A percentile compares a stretch with the other conserved stretches of the same genome.
phyloP scores from a whole-genome alignment of 2,329 filamentous ascomycete genomes.

The Rosellinia necatrix region DNA sequence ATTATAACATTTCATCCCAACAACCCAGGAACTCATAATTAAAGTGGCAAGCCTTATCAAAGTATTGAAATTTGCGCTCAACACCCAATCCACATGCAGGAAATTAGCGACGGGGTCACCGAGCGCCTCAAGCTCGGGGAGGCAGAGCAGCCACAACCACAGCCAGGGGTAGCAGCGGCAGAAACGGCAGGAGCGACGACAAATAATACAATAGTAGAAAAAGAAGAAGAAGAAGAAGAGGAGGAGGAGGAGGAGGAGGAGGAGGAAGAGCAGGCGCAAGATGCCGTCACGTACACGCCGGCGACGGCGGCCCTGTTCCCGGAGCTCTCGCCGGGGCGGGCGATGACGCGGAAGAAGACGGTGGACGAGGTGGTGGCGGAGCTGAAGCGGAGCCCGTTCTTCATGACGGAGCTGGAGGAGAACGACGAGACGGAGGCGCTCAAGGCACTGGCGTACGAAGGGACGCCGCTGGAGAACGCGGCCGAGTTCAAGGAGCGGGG shows the following conservation, averaged over 20 bases:
- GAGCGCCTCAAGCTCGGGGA: slow-evolving; percentile 46
- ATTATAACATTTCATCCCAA: background rate
- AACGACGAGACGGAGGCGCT: slow-evolving; percentile 86
- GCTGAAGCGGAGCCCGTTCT: slow-evolving; percentile 73
- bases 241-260: background rate
- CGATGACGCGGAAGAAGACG: slow-evolving; percentile 50
- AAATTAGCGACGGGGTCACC: slow-evolving; percentile 46
- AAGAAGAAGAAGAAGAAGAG: background rate
- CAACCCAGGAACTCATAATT: background rate
- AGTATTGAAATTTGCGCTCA: background rate
- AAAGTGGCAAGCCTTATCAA: too few relatives aligned
- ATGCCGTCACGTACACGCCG: background rate
- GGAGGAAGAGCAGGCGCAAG: slow-evolving; percentile 1
- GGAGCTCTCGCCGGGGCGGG: slow-evolving; percentile 52
- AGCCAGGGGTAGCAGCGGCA: background rate
- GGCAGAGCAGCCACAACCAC: slow-evolving; percentile 31
- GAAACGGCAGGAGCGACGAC: background rate
- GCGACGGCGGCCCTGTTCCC: slow-evolving; percentile 40
- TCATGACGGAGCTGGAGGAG: slow-evolving; percentile 93
- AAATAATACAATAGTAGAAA: too few relatives aligned
- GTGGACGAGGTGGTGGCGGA: slow-evolving; percentile 61
- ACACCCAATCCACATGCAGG: slow-evolving; percentile 45
- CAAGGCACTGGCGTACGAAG: slow-evolving; percentile 90
- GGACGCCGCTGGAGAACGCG: slow-evolving; percentile 81
- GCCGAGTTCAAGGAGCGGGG: slow-evolving; percentile 87